Evolutionary conservation across 257 asterid genomes (phyloP).

Genomic region (Solanum sitiens): DNA sequence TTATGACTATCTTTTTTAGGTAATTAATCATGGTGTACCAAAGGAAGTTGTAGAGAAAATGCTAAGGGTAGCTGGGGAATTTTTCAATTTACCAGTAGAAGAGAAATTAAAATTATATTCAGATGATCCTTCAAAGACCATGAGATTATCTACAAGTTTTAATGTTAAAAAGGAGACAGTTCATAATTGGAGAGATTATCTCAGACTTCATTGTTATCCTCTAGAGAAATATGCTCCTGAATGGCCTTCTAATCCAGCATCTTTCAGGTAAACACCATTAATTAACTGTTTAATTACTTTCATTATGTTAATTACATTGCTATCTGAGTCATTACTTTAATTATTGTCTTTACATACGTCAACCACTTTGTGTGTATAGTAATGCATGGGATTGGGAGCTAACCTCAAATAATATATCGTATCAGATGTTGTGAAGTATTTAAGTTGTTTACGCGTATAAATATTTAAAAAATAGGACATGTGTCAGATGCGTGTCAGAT

Average conservation of each 20-base stretch:
- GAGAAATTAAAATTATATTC: constrained; percentile 83
- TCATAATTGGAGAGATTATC: constrained; percentile 95
- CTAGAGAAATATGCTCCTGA: constrained; percentile 46
- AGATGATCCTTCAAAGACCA: constrained; percentile 62
- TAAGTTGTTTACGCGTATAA: not conserved
- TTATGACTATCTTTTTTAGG: constrained; percentile 14
- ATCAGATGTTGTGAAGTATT: not conserved
- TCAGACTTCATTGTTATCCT: constrained; percentile 86
- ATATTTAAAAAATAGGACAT: not conserved
- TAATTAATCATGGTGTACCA: constrained; percentile 64
- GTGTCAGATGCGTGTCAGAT: not conserved
- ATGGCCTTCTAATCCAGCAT: constrained; percentile 76
- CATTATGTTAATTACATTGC: not conserved
- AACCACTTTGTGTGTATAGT: not conserved
- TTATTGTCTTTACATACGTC: not conserved
- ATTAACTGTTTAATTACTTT: not conserved
- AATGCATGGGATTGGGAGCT: not conserved
- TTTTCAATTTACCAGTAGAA: constrained; percentile 48
- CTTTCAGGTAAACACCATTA: constrained; percentile 48
- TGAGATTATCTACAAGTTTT: constrained; percentile 76
- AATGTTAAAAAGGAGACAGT: constrained; percentile 53
- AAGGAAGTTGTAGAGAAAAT: constrained; percentile 38
- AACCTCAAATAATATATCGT: not conserved
- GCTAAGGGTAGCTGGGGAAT: constrained; percentile 41
- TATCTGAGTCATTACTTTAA: not conserved